phyloP scores from a whole-genome alignment of 2,329 filamentous ascomycete species.

The Fusarium chuoi region DNA sequence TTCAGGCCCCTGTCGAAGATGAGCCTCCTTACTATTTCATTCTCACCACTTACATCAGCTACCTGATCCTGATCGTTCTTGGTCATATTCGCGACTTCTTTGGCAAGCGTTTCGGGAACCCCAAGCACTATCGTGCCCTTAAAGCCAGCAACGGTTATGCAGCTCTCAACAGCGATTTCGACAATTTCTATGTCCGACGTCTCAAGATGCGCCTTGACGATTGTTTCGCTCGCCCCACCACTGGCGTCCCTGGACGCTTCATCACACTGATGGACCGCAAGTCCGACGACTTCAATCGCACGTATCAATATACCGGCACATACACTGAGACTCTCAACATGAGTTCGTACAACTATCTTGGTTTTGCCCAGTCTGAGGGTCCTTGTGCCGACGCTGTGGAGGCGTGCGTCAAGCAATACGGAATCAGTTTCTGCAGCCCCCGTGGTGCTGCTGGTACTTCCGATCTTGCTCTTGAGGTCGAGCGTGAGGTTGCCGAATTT shows the following conservation, averaged over 20 bases:
- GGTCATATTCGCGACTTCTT: constrained; percentile 98
- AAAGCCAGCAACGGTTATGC: constrained; percentile 89
- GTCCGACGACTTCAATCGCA: constrained; percentile 90
- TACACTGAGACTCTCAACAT: constrained; percentile 96
- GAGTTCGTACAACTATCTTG: constrained; percentile 99
- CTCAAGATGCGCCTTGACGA: constrained; percentile 96
- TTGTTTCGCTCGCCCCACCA: constrained; percentile 92
- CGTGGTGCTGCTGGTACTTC: constrained; percentile 86
- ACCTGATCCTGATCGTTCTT: constrained; percentile 93
- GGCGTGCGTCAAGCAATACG: constrained; percentile 84
- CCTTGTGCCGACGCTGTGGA: constrained; percentile 95
- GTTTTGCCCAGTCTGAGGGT: constrained; percentile 96
- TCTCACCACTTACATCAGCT: constrained; percentile 97
- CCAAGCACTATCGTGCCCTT: constrained; percentile 83
- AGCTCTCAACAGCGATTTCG: constrained; percentile 96
- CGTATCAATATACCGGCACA: constrained; percentile 89
- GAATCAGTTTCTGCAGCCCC: constrained; percentile 83
- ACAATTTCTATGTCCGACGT: constrained; percentile 96
- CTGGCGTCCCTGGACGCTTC: constrained; percentile 91
- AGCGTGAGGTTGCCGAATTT: constrained; percentile 88
- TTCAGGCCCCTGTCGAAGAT: constrained; percentile 88
- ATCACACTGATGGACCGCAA: constrained; percentile 93
- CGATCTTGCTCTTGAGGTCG: constrained; percentile 88
- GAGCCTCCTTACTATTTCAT: constrained; percentile 97
- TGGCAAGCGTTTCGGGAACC: constrained; percentile 90